Conservation (phyloP, 2,329 filamentous ascomycete species). For the Claviceps digitariae region DNA sequence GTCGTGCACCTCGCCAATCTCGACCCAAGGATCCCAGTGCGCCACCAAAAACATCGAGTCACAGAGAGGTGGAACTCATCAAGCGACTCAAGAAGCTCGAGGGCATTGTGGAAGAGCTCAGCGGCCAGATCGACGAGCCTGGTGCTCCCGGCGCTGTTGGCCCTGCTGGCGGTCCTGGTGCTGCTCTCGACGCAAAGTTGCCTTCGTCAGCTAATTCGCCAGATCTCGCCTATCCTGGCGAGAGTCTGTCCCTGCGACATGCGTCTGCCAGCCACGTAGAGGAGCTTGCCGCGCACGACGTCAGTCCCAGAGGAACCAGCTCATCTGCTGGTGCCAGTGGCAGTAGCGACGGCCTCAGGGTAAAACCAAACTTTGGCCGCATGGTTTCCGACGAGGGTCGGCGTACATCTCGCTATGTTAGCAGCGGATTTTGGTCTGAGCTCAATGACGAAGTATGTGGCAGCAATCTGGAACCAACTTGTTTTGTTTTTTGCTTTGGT, state of each 20-base stretch:
- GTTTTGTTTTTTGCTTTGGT: no score
- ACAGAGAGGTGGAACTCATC: constrained; percentile 54
- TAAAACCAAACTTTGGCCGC: constrained; percentile 43
- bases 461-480: not conserved
- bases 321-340: constrained; percentile 21
- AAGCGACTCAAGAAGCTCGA: constrained; percentile 61
- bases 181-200: constrained; percentile 17
- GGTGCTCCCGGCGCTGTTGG: constrained; percentile 13
- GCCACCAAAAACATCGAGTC: constrained; percentile 42
- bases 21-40: constrained; percentile 53
- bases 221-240: constrained; percentile 8
- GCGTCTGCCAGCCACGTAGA: constrained; percentile 5
- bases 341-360: constrained; percentile 16
- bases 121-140: constrained; percentile 47
- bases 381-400: constrained; percentile 57
- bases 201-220: constrained; percentile 19
- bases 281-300: constrained; percentile 2
- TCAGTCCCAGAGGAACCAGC: constrained; percentile 14
- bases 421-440: constrained; percentile 63
- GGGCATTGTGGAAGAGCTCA: constrained; percentile 59
- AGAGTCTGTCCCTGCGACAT: constrained; percentile 5
- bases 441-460: constrained; percentile 54
- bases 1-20: constrained; percentile 54
- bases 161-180: not conserved
- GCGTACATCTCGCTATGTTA: constrained; percentile 58